Evolutionary conservation across 2,329 filamentous ascomycete genomes (phyloP).

Genomic region (Pseudocercospora cruenta): DNA sequence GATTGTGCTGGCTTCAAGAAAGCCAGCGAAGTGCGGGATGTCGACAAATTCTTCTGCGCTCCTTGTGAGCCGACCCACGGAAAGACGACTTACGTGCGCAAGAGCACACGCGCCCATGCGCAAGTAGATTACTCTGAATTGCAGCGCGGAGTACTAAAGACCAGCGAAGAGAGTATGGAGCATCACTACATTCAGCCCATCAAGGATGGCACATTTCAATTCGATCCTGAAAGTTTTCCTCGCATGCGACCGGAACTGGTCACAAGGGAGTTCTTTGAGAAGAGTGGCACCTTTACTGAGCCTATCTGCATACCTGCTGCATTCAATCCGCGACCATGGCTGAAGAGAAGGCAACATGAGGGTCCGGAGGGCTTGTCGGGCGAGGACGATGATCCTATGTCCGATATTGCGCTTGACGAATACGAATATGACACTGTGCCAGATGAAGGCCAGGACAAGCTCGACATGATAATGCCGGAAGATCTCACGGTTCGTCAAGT

Average conservation of each 20-base stretch:
- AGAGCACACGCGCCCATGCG: slow-evolving; percentile 66
- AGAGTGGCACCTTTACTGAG: slow-evolving; percentile 64
- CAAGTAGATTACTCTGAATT: slow-evolving; percentile 70
- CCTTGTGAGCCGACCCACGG: slow-evolving; percentile 63
- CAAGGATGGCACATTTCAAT: slow-evolving; percentile 65
- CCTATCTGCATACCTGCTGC: slow-evolving; percentile 68
- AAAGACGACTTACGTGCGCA: slow-evolving; percentile 67
- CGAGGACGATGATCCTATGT: slow-evolving; percentile 35
- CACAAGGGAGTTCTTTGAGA: slow-evolving; percentile 66
- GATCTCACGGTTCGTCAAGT: slow-evolving; percentile 66
- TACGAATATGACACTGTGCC: slow-evolving; percentile 54
- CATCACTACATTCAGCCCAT: slow-evolving; percentile 71
- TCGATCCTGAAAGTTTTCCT: slow-evolving; percentile 64
- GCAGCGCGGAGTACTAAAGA: slow-evolving; percentile 67
- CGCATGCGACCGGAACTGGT: slow-evolving; percentile 66
- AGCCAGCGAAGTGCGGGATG: slow-evolving; percentile 64
- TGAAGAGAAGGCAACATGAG: slow-evolving; percentile 15
- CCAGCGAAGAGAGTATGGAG: slow-evolving; percentile 65
- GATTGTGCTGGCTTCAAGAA: slow-evolving; percentile 68
- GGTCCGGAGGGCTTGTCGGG: slow-evolving; percentile 6
- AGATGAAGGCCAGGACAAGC: slow-evolving; percentile 66
- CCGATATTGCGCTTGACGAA: slow-evolving; percentile 40
- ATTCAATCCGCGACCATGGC: slow-evolving; percentile 59
- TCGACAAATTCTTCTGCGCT: slow-evolving; percentile 70
- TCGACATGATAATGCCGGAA: slow-evolving; percentile 70